Evolutionary conservation across 306 rosid genomes (phyloP).

Genomic region (Hippophae gyantsensis): DNA sequence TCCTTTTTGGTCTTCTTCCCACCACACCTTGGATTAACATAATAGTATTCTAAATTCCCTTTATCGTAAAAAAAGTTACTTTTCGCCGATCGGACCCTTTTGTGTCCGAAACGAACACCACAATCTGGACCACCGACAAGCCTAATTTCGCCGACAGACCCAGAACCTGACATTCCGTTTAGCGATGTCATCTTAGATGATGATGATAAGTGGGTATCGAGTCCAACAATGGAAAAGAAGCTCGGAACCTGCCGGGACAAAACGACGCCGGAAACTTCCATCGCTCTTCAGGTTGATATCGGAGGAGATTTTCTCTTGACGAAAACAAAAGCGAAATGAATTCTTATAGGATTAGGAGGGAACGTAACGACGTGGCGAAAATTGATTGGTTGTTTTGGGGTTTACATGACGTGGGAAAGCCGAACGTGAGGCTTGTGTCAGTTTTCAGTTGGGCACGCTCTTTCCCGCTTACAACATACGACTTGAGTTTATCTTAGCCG

Average conservation of each 20-base stretch:
- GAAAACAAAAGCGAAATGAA: neutral
- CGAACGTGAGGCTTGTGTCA: conserved; percentile 16
- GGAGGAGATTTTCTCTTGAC: neutral
- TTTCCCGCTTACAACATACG: conserved; percentile 8
- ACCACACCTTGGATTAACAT: conserved; percentile 25
- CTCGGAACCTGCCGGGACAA: conserved; percentile 23
- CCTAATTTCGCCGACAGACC: conserved; percentile 5
- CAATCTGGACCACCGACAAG: conserved; percentile 11
- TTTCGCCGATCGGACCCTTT: conserved; percentile 5
- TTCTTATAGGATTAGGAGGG: neutral
- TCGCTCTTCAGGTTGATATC: neutral
- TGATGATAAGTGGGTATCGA: neutral
- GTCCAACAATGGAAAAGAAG: conserved; percentile 11
- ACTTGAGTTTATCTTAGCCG: neutral
- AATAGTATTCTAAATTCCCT: conserved; percentile 45
- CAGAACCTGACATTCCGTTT: conserved; percentile 8
- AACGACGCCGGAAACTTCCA: conserved; percentile 66
- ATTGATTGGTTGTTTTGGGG: too few relatives aligned
- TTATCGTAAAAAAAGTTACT: conserved; percentile 45
- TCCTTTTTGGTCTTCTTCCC: conserved; percentile 12
- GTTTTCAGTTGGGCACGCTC: conserved; percentile 16
- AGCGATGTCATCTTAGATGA: neutral
- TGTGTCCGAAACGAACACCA: conserved; percentile 11
- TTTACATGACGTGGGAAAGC: too few relatives aligned
- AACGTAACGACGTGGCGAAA: neutral